These are phyloP conservation scores for Colletotrichum sp. DNA, from an alignment of 2,329 filamentous ascomycete genomes.

Conservation along the genomic window DNA sequence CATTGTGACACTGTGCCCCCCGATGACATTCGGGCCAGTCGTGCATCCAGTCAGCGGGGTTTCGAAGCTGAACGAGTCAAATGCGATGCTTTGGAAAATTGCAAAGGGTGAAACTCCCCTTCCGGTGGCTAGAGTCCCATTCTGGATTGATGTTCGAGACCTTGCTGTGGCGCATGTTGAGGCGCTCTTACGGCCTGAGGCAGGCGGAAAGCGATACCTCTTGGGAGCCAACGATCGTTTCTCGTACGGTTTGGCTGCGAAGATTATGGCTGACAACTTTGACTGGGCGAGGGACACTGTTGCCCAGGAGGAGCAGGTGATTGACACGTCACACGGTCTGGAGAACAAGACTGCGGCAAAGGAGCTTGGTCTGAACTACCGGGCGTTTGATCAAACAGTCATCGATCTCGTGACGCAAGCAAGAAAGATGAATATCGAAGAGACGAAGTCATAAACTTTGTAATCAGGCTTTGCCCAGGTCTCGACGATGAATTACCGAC, in stretches of 20 bases:
- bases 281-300: constrained; percentile 36
- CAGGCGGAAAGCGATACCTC: constrained; percentile 43
- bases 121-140: constrained; percentile 41
- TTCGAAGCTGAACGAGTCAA: constrained; percentile 46
- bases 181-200: constrained; percentile 40
- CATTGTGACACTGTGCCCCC: constrained; percentile 49
- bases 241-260: constrained; percentile 47
- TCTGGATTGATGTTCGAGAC: constrained; percentile 53
- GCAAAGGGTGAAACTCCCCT: constrained; percentile 39
- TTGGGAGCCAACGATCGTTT: constrained; percentile 47
- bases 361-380: constrained; percentile 44
- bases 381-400: constrained; percentile 38
- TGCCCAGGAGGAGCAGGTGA: constrained; percentile 34
- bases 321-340: constrained; percentile 43
- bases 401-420: constrained; percentile 35
- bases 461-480: not conserved
- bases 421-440: constrained; percentile 24
- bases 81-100: constrained; percentile 44
- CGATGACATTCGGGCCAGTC: constrained; percentile 50
- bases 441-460: not conserved
- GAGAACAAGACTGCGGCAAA: constrained; percentile 44
- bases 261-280: constrained; percentile 47
- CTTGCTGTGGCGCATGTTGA: constrained; percentile 48
- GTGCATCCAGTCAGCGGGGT: constrained; percentile 40
- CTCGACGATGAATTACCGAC: not conserved